These are phyloP conservation scores for Xerocomus brunneocitrinus DNA, from an alignment of 768 basidiomycete species.

Conservation along the genomic window DNA sequence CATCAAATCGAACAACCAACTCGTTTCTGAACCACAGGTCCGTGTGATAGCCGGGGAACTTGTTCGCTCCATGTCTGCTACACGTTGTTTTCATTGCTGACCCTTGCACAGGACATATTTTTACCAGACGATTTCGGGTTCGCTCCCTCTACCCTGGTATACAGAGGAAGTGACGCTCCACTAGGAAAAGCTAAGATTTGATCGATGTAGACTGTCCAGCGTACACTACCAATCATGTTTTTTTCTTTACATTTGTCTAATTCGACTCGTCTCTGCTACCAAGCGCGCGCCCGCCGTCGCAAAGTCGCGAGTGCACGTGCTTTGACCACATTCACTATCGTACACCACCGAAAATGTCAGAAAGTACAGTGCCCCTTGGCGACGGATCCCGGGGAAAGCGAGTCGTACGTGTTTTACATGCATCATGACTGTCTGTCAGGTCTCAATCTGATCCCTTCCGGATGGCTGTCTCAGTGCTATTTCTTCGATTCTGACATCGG, in stretches of 20 bases:
- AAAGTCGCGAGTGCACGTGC: constrained; percentile 16
- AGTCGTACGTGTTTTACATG: constrained; percentile 55
- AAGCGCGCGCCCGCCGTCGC: neutral
- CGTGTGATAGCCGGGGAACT: constrained; percentile 82
- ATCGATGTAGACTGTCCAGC: constrained; percentile 5
- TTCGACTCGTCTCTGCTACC: neutral
- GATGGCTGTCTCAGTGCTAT: constrained; percentile 69
- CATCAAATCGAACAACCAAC: neutral
- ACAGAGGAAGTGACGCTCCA: constrained; percentile 62
- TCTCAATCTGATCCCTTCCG: constrained; percentile 1
- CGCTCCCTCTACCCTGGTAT: constrained; percentile 78
- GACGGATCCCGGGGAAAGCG: constrained; percentile 80
- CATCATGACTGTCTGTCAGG: constrained; percentile 1
- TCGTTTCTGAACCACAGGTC: constrained; percentile 42
- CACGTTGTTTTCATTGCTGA: constrained; percentile 7
- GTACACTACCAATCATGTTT: constrained; percentile 8
- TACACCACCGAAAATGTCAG: neutral
- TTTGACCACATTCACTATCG: neutral
- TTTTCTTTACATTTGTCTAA: constrained; percentile 2
- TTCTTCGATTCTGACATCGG: constrained; percentile 99
- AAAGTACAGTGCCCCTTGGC: constrained; percentile 54
- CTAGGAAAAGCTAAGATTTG: constrained; percentile 65
- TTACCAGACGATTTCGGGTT: constrained; percentile 78
- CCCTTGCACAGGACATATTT: constrained; percentile 48
- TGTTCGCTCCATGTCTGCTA: constrained; percentile 39